These are phyloP conservation scores for Dactylellina drechsleri DNA, from an alignment of 2,329 filamentous ascomycete species.

Conservation along the genomic window DNA sequence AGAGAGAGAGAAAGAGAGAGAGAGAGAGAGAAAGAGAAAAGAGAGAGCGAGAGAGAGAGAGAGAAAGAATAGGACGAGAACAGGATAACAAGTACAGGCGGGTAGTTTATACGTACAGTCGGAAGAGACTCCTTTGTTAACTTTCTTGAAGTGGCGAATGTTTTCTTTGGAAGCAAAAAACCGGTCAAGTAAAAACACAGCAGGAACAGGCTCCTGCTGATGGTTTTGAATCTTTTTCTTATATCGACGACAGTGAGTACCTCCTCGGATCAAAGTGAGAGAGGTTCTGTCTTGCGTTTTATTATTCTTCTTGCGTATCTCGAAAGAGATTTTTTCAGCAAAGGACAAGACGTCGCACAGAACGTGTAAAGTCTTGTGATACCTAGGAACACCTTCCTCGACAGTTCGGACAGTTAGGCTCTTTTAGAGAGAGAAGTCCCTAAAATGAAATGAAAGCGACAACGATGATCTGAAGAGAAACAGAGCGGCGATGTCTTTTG, in stretches of 20 bases:
- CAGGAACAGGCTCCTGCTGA: conserved; percentile 51
- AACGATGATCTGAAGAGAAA: conserved; percentile 11
- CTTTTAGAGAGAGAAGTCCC: conserved; percentile 13
- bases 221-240: conserved; percentile 9
- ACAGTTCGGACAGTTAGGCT: conserved; percentile 24
- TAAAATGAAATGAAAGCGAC: conserved; percentile 18
- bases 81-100: conserved; percentile 49
- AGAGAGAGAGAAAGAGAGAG: too few relatives aligned
- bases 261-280: conserved; percentile 54
- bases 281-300: conserved; percentile 27
- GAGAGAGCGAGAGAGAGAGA: conserved; percentile 37
- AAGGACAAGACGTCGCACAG: conserved; percentile 48
- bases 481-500: not conserved
- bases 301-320: conserved; percentile 15
- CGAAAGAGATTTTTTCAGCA: conserved; percentile 39
- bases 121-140: conserved; percentile 35
- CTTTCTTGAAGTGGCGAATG: conserved; percentile 28
- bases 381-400: conserved; percentile 35
- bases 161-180: conserved; percentile 51
- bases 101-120: conserved; percentile 54
- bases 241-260: conserved; percentile 26
- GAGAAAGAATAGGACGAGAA: conserved; percentile 37
- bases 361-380: conserved; percentile 49
- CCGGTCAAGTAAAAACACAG: conserved; percentile 44
- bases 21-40: too few relatives aligned